Evolutionary conservation across 106 monocot genomes (phyloP).

Genomic region (Dioscorea alata): DNA sequence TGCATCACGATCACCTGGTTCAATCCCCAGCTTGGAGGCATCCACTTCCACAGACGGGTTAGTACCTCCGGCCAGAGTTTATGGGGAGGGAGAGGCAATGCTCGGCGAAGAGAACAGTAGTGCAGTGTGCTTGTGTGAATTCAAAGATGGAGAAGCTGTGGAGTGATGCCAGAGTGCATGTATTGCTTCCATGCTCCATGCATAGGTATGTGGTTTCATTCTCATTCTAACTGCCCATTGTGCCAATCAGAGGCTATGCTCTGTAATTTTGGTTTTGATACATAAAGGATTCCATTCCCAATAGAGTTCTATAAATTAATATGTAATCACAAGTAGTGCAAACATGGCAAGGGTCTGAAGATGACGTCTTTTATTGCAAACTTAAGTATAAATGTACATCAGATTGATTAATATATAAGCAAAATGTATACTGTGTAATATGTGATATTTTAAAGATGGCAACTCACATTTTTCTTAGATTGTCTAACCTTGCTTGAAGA

Average conservation of each 20-base stretch:
- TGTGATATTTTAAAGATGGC: not conserved
- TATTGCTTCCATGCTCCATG: slow-evolving; percentile 31
- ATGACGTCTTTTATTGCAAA: too few relatives aligned
- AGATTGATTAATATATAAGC: not conserved
- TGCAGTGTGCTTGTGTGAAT: slow-evolving; percentile 28
- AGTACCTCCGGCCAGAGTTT: not conserved
- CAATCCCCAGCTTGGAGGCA: not conserved
- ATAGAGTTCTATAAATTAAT: too few relatives aligned
- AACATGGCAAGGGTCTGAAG: too few relatives aligned
- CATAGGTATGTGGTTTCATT: slow-evolving; percentile 32
- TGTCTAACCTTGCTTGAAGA: slow-evolving; percentile 82
- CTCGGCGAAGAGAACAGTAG: not conserved
- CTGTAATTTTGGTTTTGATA: too few relatives aligned
- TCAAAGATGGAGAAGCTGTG: slow-evolving; percentile 26
- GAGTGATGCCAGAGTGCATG: slow-evolving; percentile 21
- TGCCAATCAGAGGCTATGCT: slow-evolving; percentile 3
- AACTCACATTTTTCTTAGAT: slow-evolving; percentile 78
- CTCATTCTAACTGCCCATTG: slow-evolving; percentile 23
- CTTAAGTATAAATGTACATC: too few relatives aligned
- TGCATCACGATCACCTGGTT: not conserved
- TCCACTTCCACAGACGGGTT: too few relatives aligned
- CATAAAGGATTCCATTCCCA: too few relatives aligned
- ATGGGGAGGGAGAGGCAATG: not conserved
- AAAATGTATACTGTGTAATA: not conserved
- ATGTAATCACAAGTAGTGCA: too few relatives aligned